Percentiles rank a stretch among this genome's conserved stretches.
Evolutionary conservation across 2,329 filamentous ascomycete species (phyloP).

Genomic region (Penicillium olsonii): DNA sequence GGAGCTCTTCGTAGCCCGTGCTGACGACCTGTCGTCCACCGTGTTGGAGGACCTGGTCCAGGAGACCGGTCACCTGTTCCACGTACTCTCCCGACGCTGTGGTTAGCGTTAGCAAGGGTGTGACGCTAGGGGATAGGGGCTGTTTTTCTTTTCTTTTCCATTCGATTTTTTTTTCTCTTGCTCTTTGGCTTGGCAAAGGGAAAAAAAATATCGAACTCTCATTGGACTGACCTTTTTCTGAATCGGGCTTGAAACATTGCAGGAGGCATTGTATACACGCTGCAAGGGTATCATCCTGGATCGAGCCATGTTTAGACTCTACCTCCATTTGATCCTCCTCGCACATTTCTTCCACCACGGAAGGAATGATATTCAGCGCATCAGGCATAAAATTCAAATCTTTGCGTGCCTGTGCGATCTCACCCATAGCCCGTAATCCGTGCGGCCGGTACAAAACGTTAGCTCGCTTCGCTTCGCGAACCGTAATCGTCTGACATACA

Average conservation of each 20-base stretch:
- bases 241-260: slow-evolving; percentile 37
- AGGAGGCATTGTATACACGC: slow-evolving; percentile 42
- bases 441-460: slow-evolving; percentile 81
- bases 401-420: slow-evolving; percentile 66
- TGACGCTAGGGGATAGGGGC: slow-evolving; percentile 19
- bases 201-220: background rate
- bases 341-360: slow-evolving; percentile 60
- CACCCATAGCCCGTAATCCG: slow-evolving; percentile 71
- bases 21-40: slow-evolving; percentile 38
- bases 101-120: slow-evolving; percentile 28
- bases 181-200: no score
- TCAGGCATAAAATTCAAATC: slow-evolving; percentile 72
- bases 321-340: slow-evolving; percentile 69
- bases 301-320: slow-evolving; percentile 50
- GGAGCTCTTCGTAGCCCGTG: slow-evolving; percentile 38
- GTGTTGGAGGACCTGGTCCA: slow-evolving; percentile 33
- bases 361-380: slow-evolving; percentile 64
- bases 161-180: background rate
- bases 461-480: slow-evolving; percentile 88
- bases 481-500: slow-evolving; percentile 58
- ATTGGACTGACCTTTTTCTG: slow-evolving; percentile 27
- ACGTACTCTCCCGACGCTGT: slow-evolving; percentile 36
- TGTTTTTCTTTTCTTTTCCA: background rate
- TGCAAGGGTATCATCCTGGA: slow-evolving; percentile 37
- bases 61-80: slow-evolving; percentile 28